Evolutionary conservation across 345 rosid species (phyloP).

Genomic region (Leavenworthia alabamica): DNA sequence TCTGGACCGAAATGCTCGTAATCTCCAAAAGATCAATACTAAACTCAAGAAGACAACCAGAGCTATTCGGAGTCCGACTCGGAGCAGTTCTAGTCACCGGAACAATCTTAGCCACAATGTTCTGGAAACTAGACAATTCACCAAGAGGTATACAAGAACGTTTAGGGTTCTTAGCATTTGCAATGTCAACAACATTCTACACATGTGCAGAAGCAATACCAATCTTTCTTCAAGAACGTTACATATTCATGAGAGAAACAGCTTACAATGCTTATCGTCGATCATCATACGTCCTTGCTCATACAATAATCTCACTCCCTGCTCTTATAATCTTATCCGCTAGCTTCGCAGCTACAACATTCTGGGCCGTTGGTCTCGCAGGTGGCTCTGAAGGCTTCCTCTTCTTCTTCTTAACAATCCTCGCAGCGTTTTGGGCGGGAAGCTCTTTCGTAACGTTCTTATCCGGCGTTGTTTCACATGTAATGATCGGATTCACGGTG

Average conservation of each 20-base stretch:
- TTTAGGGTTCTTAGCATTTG: constrained; percentile 85
- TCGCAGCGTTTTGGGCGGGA: constrained; percentile 89
- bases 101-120: constrained; percentile 69
- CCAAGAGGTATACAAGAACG: constrained; percentile 86
- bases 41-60: constrained; percentile 80
- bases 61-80: constrained; percentile 63
- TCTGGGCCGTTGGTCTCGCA: constrained; percentile 68
- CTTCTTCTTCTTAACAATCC: constrained; percentile 59
- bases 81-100: constrained; percentile 77
- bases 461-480: constrained; percentile 79
- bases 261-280: constrained; percentile 87
- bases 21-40: constrained; percentile 53
- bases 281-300: constrained; percentile 84
- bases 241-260: constrained; percentile 96
- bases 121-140: constrained; percentile 69
- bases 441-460: constrained; percentile 83
- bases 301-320: constrained; percentile 59
- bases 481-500: constrained; percentile 75
- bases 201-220: constrained; percentile 92
- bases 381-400: constrained; percentile 63
- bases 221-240: constrained; percentile 77
- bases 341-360: constrained; percentile 62
- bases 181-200: constrained; percentile 90
- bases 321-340: constrained; percentile 56
- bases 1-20: constrained; percentile 68